Conservation (phyloP, 495 filamentous ascomycete species). For the Jackrogersella minutella region DNA sequence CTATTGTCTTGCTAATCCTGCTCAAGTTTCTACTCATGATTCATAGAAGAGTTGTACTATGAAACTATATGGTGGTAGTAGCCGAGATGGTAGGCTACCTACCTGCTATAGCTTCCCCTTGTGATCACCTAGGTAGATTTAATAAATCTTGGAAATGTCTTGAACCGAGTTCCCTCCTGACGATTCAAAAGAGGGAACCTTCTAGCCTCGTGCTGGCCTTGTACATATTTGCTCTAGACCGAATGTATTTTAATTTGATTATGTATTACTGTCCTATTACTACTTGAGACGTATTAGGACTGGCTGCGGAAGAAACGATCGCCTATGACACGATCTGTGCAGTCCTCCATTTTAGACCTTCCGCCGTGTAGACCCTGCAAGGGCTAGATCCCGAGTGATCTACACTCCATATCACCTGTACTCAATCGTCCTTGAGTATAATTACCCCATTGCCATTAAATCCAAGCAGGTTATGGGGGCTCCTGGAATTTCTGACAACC, state of each 20-base stretch:
- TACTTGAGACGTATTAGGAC: conserved; percentile 20
- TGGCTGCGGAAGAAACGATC: neutral
- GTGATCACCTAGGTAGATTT: too few species aligned
- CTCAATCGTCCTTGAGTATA: conserved; percentile 10
- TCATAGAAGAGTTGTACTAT: too few species aligned
- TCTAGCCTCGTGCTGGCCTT: too few species aligned
- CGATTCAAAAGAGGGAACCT: neutral
- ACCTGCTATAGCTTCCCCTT: too few species aligned
- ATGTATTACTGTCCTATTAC: conserved; percentile 22
- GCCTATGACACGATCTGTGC: neutral
- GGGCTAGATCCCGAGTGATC: neutral
- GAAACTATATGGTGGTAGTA: too few species aligned
- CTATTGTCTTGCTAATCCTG: too few species aligned
- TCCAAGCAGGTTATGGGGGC: conserved; percentile 24
- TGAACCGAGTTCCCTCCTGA: too few species aligned
- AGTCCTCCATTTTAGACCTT: neutral
- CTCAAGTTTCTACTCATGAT: too few species aligned
- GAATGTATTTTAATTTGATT: neutral
- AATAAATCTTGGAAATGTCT: too few species aligned
- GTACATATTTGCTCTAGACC: too few species aligned
- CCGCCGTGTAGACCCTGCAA: neutral
- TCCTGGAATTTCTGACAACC: conserved; percentile 8
- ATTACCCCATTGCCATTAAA: conserved; percentile 33
- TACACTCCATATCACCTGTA: neutral
- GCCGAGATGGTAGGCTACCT: too few species aligned